phyloP scores from a whole-genome alignment of 805 yeast species.

The Teunomyces funiuensis region DNA sequence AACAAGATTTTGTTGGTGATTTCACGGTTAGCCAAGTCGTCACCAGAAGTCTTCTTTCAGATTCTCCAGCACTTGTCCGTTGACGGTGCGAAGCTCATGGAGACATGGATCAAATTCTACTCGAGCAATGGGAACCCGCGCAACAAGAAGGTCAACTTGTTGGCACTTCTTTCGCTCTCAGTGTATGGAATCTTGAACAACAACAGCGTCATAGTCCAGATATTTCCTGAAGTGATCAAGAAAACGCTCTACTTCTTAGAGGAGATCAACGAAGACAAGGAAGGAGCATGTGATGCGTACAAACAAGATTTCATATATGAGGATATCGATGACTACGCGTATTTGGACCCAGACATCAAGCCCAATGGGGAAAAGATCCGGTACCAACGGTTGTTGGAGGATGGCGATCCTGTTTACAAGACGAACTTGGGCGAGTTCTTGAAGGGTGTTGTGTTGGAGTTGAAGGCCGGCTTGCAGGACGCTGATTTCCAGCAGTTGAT shows the following conservation, averaged over 20 bases:
- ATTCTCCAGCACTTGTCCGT: constrained; percentile 30
- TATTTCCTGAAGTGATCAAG: constrained; percentile 30
- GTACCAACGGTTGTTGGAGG: constrained; percentile 31
- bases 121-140: constrained; percentile 70
- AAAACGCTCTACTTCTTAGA: constrained; percentile 56
- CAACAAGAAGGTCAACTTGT: constrained; percentile 63
- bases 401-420: constrained; percentile 36
- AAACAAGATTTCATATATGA: constrained; percentile 37
- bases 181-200: constrained; percentile 24
- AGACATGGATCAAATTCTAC: constrained; percentile 41
- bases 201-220: constrained; percentile 16
- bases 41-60: constrained; percentile 34
- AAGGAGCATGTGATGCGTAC: constrained; percentile 37
- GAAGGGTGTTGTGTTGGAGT: constrained; percentile 23
- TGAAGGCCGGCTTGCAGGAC: constrained; percentile 25
- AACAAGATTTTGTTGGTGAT: constrained; percentile 39
- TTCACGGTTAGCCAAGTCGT: constrained; percentile 35
- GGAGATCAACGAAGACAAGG: constrained; percentile 61
- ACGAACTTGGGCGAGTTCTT: constrained; percentile 50
- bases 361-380: constrained; percentile 44
- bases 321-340: constrained; percentile 43
- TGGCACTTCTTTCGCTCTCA: constrained; percentile 59
- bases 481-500: constrained; percentile 36
- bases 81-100: constrained; percentile 24
- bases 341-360: constrained; percentile 39